Evolutionary conservation across 1,139 yeast genomes (phyloP).

Genomic region (Wickerhamiella infanticola): DNA sequence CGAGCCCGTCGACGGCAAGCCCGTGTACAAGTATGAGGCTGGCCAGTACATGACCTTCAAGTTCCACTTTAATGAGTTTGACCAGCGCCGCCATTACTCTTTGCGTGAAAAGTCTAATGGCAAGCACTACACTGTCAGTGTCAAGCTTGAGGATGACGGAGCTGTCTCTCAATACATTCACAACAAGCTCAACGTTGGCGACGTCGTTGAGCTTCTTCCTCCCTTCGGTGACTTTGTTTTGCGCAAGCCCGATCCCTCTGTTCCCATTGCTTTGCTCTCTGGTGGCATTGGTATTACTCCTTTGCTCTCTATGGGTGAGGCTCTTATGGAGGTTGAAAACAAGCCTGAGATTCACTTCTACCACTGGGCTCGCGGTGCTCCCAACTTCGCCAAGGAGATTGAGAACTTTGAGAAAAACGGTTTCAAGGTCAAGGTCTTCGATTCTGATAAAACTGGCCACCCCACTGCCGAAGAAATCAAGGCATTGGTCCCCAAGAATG

Average conservation of each 20-base stretch:
- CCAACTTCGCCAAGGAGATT: neutral
- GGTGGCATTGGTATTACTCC: constrained; percentile 67
- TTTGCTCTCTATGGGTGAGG: constrained; percentile 35
- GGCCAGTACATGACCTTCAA: constrained; percentile 49
- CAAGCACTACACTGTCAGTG: constrained; percentile 38
- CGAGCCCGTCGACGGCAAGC: constrained; percentile 2
- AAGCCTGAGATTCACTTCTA: neutral
- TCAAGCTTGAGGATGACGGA: constrained; percentile 21
- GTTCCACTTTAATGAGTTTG: constrained; percentile 22
- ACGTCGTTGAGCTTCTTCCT: constrained; percentile 35
- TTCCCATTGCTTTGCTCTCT: constrained; percentile 31
- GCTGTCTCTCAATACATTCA: constrained; percentile 42
- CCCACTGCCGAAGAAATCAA: constrained; percentile 6
- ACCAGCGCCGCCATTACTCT: constrained; percentile 37
- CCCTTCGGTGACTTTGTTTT: constrained; percentile 44
- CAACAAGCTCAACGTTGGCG: constrained; percentile 35
- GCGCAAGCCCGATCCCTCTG: constrained; percentile 19
- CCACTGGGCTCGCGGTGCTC: neutral
- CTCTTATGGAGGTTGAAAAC: constrained; percentile 17
- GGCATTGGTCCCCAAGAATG: neutral
- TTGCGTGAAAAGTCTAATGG: constrained; percentile 25
- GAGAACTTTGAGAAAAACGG: constrained; percentile 3
- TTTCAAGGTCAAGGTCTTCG: constrained; percentile 3
- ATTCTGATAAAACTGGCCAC: neutral
- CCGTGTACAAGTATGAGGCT: constrained; percentile 13